Percentiles rank a stretch among this genome's conserved stretches.
phyloP scores from a whole-genome alignment of 306 rosid species.

The Trifolium pratense region DNA sequence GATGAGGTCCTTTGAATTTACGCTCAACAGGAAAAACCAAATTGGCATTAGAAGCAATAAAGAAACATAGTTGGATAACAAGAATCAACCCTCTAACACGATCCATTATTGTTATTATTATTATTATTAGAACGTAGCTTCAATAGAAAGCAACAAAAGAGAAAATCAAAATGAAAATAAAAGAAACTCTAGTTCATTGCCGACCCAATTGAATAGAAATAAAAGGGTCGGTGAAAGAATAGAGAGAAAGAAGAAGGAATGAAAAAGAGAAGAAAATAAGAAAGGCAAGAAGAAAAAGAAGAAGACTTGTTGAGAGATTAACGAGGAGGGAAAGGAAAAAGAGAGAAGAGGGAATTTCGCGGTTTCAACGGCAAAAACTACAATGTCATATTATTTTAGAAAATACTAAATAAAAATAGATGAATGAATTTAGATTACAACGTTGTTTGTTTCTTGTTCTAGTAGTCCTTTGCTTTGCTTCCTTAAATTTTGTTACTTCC shows the following conservation, averaged over 20 bases:
- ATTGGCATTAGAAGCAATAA: conserved; percentile 46
- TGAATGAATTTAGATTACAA: neutral
- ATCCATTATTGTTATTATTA: conserved; percentile 49
- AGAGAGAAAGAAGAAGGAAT: conserved; percentile 34
- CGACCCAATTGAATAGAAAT: conserved; percentile 34
- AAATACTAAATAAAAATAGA: neutral
- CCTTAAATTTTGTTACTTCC: conserved; percentile 17
- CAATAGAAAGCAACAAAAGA: conserved; percentile 26
- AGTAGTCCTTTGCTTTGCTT: conserved; percentile 23
- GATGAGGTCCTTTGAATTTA: conserved; percentile 61
- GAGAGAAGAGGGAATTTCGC: conserved; percentile 46
- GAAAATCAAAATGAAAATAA: neutral
- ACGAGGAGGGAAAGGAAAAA: neutral
- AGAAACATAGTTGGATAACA: conserved; percentile 31
- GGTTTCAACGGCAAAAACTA: conserved; percentile 50
- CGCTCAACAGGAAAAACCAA: conserved; percentile 63
- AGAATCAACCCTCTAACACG: conserved; percentile 39
- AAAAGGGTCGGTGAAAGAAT: conserved; percentile 44
- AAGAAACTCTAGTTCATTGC: conserved; percentile 31
- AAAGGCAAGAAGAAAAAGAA: neutral
- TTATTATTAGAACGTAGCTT: conserved; percentile 32
- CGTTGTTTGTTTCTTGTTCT: neutral
- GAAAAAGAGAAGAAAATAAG: conserved; percentile 2
- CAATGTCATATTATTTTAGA: conserved; percentile 11
- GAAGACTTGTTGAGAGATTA: neutral